Percentiles rank a stretch among this genome's conserved stretches.
These are phyloP conservation scores for Xylaria sp. DNA, from an alignment of 2,329 filamentous ascomycete genomes.

Conservation along the genomic window DNA sequence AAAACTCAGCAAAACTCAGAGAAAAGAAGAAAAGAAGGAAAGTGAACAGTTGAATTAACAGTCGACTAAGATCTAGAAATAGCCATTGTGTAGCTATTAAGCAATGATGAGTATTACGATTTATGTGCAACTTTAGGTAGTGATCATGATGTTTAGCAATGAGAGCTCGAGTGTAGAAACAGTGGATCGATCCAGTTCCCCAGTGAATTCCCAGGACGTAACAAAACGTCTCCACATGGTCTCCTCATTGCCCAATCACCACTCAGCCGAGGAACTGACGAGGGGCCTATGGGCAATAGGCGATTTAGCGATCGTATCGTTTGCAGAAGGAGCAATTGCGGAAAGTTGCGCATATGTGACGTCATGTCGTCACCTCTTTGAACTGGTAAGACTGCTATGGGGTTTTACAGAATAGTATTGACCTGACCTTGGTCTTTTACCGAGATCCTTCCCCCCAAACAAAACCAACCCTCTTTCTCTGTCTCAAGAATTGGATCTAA, in stretches of 20 bases:
- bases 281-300: slow-evolving; percentile 1
- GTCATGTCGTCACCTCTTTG: slow-evolving; percentile 30
- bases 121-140: neutral
- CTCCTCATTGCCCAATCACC: slow-evolving; percentile 30
- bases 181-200: slow-evolving; percentile 11
- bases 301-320: slow-evolving; percentile 8
- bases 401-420: slow-evolving; percentile 1
- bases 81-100: neutral
- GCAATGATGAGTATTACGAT: neutral
- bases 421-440: slow-evolving; percentile 1
- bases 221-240: slow-evolving; percentile 27
- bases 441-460: slow-evolving; percentile 3
- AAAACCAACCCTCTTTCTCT: slow-evolving; percentile 8
- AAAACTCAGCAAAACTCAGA: too few species aligned
- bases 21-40: too few species aligned
- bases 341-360: slow-evolving; percentile 34
- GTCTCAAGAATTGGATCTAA: slow-evolving; percentile 1
- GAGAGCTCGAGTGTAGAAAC: neutral
- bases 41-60: neutral
- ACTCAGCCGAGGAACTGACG: slow-evolving; percentile 5
- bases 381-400: slow-evolving; percentile 11
- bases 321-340: neutral
- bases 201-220: neutral
- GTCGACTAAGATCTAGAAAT: neutral
- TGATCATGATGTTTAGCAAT: neutral